Evolutionary conservation across 768 basidiomycete species (phyloP).

Genomic region (Kwoniella newhampshirensis): DNA sequence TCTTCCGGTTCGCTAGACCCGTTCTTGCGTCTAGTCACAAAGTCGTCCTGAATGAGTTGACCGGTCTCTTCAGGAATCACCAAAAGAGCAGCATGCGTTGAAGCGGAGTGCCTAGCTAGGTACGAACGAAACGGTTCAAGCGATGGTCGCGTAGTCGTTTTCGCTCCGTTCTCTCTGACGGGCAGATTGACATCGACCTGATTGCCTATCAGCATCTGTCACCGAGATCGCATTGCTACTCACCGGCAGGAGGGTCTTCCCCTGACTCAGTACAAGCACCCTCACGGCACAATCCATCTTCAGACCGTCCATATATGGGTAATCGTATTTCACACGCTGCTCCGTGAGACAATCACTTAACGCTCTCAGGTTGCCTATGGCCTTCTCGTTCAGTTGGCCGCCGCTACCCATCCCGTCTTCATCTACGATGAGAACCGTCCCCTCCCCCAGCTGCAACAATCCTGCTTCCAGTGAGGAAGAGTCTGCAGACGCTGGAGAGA

Average conservation of each 20-base stretch:
- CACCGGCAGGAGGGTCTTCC: conserved; percentile 49
- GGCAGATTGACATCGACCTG: conserved; percentile 8
- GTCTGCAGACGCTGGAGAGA: conserved; percentile 27
- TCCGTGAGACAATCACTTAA: conserved; percentile 35
- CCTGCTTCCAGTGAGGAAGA: conserved; percentile 42
- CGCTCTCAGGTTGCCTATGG: conserved; percentile 43
- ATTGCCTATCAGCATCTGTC: background rate
- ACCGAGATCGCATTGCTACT: conserved; percentile 6
- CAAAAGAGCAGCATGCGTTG: conserved; percentile 20
- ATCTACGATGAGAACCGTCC: conserved; percentile 41
- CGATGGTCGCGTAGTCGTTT: background rate
- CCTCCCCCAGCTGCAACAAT: conserved; percentile 43
- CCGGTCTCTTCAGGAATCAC: conserved; percentile 41
- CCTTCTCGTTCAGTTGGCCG: conserved; percentile 47
- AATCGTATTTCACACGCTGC: conserved; percentile 48
- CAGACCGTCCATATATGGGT: conserved; percentile 49
- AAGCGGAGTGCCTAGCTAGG: conserved; percentile 12
- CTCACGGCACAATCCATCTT: conserved; percentile 48
- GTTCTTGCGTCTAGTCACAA: conserved; percentile 29
- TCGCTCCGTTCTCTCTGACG: background rate
- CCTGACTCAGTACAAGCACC: conserved; percentile 41
- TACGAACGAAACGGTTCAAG: conserved; percentile 17
- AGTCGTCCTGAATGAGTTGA: conserved; percentile 43
- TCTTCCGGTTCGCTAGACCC: conserved; percentile 34
- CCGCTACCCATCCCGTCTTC: conserved; percentile 49